phyloP scores from a whole-genome alignment of 1,139 yeast genomes.

The Geotrichum carabidarum region DNA sequence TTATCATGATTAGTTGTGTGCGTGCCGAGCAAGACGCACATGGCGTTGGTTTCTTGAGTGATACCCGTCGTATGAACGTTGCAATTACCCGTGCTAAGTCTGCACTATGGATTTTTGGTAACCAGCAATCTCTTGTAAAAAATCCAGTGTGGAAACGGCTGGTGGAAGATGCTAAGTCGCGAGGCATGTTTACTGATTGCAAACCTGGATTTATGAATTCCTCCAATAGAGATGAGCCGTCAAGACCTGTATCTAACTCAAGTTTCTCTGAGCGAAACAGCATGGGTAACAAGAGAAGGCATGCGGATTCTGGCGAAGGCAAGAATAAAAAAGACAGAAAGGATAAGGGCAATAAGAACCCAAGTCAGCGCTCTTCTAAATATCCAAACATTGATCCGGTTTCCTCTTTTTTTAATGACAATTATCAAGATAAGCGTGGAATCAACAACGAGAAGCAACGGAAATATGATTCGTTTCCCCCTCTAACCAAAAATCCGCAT shows the following conservation, averaged over 20 bases:
- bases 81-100: constrained; percentile 91
- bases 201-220: constrained; percentile 35
- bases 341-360: neutral
- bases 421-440: too few species aligned
- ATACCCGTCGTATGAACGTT: constrained; percentile 90
- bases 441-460: too few species aligned
- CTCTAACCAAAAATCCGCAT: too few species aligned
- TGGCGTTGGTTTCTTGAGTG: constrained; percentile 84
- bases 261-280: neutral
- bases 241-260: too few species aligned
- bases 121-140: constrained; percentile 43
- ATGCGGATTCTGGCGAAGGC: neutral
- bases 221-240: neutral
- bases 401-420: too few species aligned
- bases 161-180: constrained; percentile 54
- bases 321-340: neutral
- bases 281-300: neutral
- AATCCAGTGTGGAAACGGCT: constrained; percentile 68
- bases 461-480: too few species aligned
- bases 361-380: neutral
- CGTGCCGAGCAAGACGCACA: constrained; percentile 65
- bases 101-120: constrained; percentile 89
- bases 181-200: constrained; percentile 40
- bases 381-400: too few species aligned
- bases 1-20: constrained; percentile 90